phyloP scores from a whole-genome alignment of 2,329 filamentous ascomycete species.

The Blastomyces silverae region DNA sequence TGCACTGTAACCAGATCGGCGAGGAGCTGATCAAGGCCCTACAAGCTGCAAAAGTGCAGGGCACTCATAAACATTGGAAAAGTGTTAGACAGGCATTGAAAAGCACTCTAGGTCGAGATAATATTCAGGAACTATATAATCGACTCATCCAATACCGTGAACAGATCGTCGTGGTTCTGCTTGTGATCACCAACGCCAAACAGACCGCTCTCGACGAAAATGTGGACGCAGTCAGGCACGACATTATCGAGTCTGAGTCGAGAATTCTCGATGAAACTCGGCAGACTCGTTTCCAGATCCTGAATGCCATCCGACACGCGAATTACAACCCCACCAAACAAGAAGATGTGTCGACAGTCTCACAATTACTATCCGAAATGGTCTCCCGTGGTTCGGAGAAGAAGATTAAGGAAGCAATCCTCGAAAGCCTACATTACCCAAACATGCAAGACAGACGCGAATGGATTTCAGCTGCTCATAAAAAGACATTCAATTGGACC shows the following conservation, averaged over 20 bases:
- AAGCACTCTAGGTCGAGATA: conserved; percentile 14
- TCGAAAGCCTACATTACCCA: conserved; percentile 6
- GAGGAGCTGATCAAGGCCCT: conserved; percentile 13
- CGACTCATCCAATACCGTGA: conserved; percentile 7
- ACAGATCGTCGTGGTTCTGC: conserved; percentile 5
- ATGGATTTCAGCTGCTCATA: conserved; percentile 18
- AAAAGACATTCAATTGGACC: conserved; percentile 23
- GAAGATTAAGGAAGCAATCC: conserved; percentile 10
- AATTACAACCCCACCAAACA: conserved; percentile 4
- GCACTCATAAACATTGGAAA: conserved; percentile 14
- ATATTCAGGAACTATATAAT: conserved; percentile 16
- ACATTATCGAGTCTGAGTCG: background rate
- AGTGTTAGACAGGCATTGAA: conserved; percentile 16
- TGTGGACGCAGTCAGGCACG: conserved; percentile 1
- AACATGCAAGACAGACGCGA: conserved; percentile 15
- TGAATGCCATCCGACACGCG: background rate
- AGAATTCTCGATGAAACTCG: conserved; percentile 5
- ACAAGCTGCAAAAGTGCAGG: conserved; percentile 13
- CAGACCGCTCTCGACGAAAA: conserved; percentile 3
- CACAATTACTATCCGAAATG: conserved; percentile 6
- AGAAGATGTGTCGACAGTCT: conserved; percentile 6
- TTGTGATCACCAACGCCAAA: conserved; percentile 11
- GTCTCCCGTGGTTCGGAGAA: background rate
- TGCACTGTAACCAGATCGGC: conserved; percentile 15
- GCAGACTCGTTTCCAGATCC: conserved; percentile 8